Evolutionary conservation across 2,329 filamentous ascomycete species (phyloP), one percentile per base, ranked within the genome.

Genomic region (Trichoderma sp.): DNA sequence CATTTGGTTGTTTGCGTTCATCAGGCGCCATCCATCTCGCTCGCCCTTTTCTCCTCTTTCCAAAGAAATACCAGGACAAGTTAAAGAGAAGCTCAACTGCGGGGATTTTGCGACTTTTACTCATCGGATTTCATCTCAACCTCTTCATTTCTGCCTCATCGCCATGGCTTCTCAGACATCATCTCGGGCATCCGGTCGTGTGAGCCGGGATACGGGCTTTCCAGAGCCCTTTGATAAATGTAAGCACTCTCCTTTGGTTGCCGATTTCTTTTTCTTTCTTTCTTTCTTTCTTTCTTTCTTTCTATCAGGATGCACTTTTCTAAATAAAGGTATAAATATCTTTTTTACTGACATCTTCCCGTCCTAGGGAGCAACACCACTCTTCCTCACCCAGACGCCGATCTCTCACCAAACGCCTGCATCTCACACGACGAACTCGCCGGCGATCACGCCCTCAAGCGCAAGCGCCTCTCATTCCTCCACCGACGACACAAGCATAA

Each of bases 331-430:
- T 5, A 39, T 16, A 16, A 1, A 39, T 16, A 16, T 39, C 2
- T 16, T 16, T 56, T 37, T 28, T 49, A 34, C 28, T 61, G 16
- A 61, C 26, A 14, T 51, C 54, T 16, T 21, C 60, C 13, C 24
- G 28, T 16, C 21, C 34, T 18, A 70, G 84, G 77, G 56, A 81
- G 84, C 70, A 90, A 89, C 73, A 90, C 88, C 16, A 88, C 87
- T 2, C 80, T 87, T 18, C 86, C 85, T 24, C 87, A 90, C 70
- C 88, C 88, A 26, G 87, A 89, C 21, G 88, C 88, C 69, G 83
- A 89, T 72, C 81, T 86, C 7, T 85, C 83, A 16, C 83, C 84
- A 59, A 82, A 86, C 70, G 88, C 87, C 55, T 83, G 80, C 73
- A 86, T 90, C 69, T 83, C 83, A 49, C 82, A 85, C 66, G 83